Evolutionary conservation across 345 rosid species (phyloP).

Genomic region (Conringia planisiliqua): DNA sequence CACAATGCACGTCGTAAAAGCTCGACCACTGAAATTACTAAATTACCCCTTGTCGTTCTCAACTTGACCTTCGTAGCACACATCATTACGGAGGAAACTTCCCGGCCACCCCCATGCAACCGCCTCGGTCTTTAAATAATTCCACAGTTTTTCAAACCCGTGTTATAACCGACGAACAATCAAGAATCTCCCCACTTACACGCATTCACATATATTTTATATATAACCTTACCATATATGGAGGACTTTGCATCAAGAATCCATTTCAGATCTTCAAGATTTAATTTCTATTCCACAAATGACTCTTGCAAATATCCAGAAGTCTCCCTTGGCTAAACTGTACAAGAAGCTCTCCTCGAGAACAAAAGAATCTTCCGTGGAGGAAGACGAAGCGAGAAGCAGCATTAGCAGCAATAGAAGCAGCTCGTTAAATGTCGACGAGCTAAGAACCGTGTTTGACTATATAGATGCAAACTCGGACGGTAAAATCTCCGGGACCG

Average conservation of each 20-base stretch:
- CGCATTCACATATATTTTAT: constrained; percentile 6
- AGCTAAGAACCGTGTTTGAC: constrained; percentile 41
- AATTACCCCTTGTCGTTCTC: neutral
- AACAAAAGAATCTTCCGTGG: neutral
- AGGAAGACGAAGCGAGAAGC: neutral
- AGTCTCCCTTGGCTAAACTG: constrained; percentile 26
- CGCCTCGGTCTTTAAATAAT: constrained; percentile 23
- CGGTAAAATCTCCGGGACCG: constrained; percentile 54
- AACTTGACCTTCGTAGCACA: constrained; percentile 13
- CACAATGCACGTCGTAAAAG: neutral
- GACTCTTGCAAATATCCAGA: neutral
- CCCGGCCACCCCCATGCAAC: constrained; percentile 33
- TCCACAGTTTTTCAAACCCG: constrained; percentile 22
- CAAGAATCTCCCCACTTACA: neutral
- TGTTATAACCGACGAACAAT: constrained; percentile 18
- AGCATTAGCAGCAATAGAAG: constrained; percentile 3
- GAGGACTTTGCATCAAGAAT: neutral
- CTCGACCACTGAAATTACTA: neutral
- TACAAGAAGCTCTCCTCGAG: constrained; percentile 30
- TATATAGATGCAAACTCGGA: constrained; percentile 55
- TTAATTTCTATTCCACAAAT: neutral
- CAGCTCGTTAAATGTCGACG: constrained; percentile 17
- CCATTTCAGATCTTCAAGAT: neutral
- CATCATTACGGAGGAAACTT: constrained; percentile 24
- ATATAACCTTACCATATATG: neutral